Percentiles rank a stretch among this genome's conserved stretches.
These are phyloP conservation scores for Chrysochromulina parva DNA, from an alignment of 78 protist genomes.

Conservation along the genomic window DNA sequence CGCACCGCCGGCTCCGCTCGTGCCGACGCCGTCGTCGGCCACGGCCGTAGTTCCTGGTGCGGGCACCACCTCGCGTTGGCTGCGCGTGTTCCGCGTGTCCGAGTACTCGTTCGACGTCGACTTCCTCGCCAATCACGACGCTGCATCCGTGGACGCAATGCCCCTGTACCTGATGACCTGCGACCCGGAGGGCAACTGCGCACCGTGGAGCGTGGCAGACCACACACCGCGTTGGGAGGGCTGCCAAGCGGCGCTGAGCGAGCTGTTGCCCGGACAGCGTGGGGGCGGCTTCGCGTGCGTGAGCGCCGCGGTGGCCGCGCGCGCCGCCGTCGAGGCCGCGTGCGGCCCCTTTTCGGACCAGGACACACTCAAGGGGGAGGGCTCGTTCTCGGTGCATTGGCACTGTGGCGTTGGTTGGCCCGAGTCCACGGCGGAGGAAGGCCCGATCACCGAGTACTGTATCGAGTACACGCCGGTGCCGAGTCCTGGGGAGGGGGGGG, in stretches of 20 bases:
- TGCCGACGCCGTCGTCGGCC: not conserved
- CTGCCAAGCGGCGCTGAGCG: not conserved
- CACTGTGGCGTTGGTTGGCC: constrained; percentile 15
- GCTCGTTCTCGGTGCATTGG: not conserved
- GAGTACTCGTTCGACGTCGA: constrained; percentile 7
- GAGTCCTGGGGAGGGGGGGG: not conserved
- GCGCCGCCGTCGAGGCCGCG: not conserved
- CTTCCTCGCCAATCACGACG: not conserved
- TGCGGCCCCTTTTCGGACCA: not conserved
- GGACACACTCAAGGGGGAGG: not conserved
- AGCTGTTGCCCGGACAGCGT: not conserved
- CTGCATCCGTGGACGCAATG: not conserved
- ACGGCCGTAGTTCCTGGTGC: not conserved
- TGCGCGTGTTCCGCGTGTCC: constrained; percentile 9
- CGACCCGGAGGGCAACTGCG: not conserved
- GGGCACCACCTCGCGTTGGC: not conserved
- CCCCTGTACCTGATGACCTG: constrained; percentile 6
- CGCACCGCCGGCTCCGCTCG: not conserved
- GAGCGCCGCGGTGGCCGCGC: not conserved
- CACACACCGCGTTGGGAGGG: not conserved
- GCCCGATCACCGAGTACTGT: not conserved
- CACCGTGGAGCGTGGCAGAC: not conserved
- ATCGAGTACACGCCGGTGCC: not conserved
- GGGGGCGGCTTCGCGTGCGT: too few species aligned
- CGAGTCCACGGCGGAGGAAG: constrained; percentile 9